Percentiles rank a stretch among this genome's conserved stretches.
Evolutionary conservation across 305 asterid species (phyloP).

Genomic region (Nicotiana rustica): DNA sequence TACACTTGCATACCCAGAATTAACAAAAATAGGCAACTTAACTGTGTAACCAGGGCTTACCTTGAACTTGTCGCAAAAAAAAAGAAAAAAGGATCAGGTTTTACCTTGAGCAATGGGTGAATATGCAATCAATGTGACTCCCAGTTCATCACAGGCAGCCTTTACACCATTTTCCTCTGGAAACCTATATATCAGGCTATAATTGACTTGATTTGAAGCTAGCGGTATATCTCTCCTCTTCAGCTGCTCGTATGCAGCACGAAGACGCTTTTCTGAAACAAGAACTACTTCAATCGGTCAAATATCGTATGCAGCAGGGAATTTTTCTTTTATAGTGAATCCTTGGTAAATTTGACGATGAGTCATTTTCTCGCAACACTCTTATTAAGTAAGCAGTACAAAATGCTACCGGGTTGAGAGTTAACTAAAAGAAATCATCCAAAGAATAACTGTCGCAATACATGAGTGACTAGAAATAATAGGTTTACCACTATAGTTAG

Average conservation of each 20-base stretch:
- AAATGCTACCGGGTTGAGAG: not conserved
- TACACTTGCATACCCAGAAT: not conserved
- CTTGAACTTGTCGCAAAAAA: not conserved
- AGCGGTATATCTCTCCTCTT: conserved; percentile 87
- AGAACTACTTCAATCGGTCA: conserved; percentile 32
- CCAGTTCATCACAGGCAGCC: conserved; percentile 92
- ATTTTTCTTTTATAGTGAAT: not conserved
- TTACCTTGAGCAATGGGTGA: conserved; percentile 98
- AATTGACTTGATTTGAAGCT: conserved; percentile 96
- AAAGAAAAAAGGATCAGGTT: conserved; percentile 17
- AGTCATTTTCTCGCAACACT: conserved; percentile 7
- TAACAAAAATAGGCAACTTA: not conserved
- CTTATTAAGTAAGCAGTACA: not conserved
- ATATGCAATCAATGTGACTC: conserved; percentile 84
- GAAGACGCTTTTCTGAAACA: conserved; percentile 86
- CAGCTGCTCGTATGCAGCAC: conserved; percentile 73
- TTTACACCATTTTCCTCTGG: conserved; percentile 95
- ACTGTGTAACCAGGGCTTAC: conserved; percentile 17
- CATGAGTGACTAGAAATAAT: conserved; percentile 17
- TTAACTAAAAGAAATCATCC: not conserved
- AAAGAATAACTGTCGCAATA: not conserved
- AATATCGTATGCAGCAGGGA: not conserved
- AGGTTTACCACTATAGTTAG: conserved; percentile 77
- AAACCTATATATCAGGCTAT: conserved; percentile 83
- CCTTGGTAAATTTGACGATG: not conserved